A percentile compares a stretch with the other conserved stretches of the same genome.
Conservation (phyloP, 148 eudicot genomes). For the Rhododendron vialii region DNA sequence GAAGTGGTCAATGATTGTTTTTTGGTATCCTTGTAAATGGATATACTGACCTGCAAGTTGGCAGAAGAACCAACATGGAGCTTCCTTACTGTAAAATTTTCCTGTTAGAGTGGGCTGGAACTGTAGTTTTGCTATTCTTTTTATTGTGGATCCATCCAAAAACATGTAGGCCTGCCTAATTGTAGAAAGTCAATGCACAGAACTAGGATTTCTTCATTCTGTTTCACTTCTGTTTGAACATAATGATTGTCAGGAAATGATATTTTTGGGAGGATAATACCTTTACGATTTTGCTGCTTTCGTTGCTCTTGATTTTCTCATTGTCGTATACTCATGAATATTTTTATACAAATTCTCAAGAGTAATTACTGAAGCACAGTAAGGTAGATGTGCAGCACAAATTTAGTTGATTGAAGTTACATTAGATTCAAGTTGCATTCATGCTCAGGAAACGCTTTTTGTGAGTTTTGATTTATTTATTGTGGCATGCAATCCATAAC, state of each 20-base stretch:
- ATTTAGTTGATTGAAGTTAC: background rate
- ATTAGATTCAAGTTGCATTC: background rate
- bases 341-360: background rate
- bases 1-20: background rate
- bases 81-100: background rate
- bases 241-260: background rate
- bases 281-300: background rate
- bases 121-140: background rate
- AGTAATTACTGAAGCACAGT: background rate
- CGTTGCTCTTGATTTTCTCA: background rate
- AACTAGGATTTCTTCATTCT: conserved; percentile 3
- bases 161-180: background rate
- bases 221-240: background rate
- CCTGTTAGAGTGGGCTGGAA: background rate
- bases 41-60: background rate
- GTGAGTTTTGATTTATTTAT: background rate
- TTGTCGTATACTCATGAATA: background rate
- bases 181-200: background rate
- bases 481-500: background rate
- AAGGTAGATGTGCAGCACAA: background rate
- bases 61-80: background rate
- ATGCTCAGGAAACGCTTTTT: background rate
- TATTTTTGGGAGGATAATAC: background rate
- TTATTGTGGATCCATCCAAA: background rate
- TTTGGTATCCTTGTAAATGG: background rate